Evolutionary conservation across 257 asterid genomes (phyloP).

Genomic region (Dorcoceras hygrometricum): DNA sequence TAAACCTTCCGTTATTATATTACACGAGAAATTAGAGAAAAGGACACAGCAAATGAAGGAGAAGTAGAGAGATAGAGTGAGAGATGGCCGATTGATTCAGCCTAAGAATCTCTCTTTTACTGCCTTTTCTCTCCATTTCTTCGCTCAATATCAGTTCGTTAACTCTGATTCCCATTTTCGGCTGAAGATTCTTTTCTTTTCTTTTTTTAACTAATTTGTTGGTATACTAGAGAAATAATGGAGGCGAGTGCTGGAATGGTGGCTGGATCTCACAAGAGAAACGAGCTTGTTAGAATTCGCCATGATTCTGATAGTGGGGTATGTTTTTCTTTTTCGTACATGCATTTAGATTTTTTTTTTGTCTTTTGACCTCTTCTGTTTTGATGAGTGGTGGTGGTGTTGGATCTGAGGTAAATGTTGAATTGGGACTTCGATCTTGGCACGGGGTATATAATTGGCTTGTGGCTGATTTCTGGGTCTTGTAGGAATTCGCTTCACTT

Average conservation of each 20-base stretch:
- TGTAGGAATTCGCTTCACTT: background rate
- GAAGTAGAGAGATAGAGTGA: constrained; percentile 14
- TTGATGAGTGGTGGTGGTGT: background rate
- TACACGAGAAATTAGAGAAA: constrained; percentile 19
- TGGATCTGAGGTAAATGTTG: constrained; percentile 1
- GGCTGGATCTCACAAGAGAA: constrained; percentile 84
- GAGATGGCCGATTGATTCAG: constrained; percentile 33
- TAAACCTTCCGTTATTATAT: constrained; percentile 21
- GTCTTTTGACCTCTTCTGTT: background rate
- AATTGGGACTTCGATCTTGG: background rate
- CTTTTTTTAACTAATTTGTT: background rate
- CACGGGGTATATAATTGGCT: background rate
- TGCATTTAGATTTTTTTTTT: background rate
- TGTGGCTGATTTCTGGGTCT: background rate
- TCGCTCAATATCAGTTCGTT: constrained; percentile 14
- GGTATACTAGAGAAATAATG: constrained; percentile 35
- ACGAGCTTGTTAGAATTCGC: constrained; percentile 66
- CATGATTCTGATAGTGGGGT: constrained; percentile 80
- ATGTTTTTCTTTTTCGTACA: constrained; percentile 6
- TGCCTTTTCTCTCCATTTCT: constrained; percentile 20
- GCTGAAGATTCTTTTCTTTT: no score
- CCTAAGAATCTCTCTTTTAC: constrained; percentile 19
- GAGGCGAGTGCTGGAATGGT: constrained; percentile 81
- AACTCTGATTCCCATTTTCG: constrained; percentile 1
- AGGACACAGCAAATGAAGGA: constrained; percentile 17